Evolutionary conservation across 2,329 filamentous ascomycete species (phyloP), one percentile per base, ranked within the genome.

Genomic region (Ophiostoma australiae): DNA sequence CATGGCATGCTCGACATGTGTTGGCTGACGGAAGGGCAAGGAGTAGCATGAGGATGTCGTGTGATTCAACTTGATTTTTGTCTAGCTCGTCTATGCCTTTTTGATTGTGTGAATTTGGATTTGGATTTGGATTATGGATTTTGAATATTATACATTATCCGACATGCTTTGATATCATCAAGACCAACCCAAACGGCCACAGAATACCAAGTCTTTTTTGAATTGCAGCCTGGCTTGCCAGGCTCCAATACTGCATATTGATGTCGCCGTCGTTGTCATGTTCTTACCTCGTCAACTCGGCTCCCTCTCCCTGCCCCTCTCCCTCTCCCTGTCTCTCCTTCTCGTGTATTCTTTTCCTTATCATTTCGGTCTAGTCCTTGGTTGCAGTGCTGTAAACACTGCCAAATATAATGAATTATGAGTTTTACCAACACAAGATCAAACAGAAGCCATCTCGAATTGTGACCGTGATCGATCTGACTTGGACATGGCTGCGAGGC

Each of bases 401-500:
- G 58, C 27, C 23, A 63, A 15, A 63, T 35, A 63, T 63, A 15
- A 63, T 63, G 58, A 63, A 35, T 63, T 63, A 63, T 63, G 58
- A 63, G 58, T 35, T 35, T 63, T 27, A 13, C 23, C 52, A 58
- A 17, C 15, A 27, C 52, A 58, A 58, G 1, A 23, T 17, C 27
- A 13, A 13, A 20, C 27, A 63, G 17, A 63, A 63, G 15, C 13
- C 7, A 35, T 20, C 58, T 8, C 58, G 8, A 27, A 33, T 15
- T 13, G 58, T 63, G 58, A 63, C 27, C 58, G 15, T 27, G n/a
- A 27, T 55, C 4, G n/a, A 27, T 55, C 4, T 31, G 52, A 58
- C 52, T 27, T 58, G n/a, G 11, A 13, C 3, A 13, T 58, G 52
- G 13, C 4, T 58, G 44, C 52, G 13, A 58, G 27, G 1, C 52